Percentiles rank a stretch among this genome's conserved stretches.
These are phyloP conservation scores for Aspergillus intermedius DNA, from an alignment of 2,329 filamentous ascomycete genomes.

Conservation along the genomic window DNA sequence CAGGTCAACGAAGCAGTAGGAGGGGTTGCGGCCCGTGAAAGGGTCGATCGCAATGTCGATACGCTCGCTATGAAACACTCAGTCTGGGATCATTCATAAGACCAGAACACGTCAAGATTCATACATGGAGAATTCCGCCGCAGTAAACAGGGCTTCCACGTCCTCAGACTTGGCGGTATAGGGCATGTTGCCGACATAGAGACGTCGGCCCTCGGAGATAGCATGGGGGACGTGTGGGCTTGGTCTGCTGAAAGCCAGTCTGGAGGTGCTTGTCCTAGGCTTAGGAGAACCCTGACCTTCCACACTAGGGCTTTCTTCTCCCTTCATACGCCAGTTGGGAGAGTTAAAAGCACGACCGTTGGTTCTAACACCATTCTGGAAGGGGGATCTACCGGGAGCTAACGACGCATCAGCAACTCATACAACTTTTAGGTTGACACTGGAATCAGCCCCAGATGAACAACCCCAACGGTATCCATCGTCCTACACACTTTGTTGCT, in stretches of 20 bases:
- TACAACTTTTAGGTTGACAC: slow-evolving; percentile 2
- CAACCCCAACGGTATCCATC: slow-evolving; percentile 8
- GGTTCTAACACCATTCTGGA: slow-evolving; percentile 28
- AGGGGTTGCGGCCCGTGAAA: slow-evolving; percentile 62
- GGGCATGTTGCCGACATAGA: slow-evolving; percentile 52
- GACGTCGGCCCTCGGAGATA: slow-evolving; percentile 37
- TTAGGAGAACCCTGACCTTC: slow-evolving; percentile 21
- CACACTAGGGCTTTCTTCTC: slow-evolving; percentile 28
- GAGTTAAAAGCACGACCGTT: slow-evolving; percentile 35
- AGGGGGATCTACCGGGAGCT: slow-evolving; percentile 25
- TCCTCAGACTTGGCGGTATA: slow-evolving; percentile 49
- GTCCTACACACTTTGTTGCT: slow-evolving; percentile 29
- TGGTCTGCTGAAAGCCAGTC: slow-evolving; percentile 24
- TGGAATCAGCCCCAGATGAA: slow-evolving; percentile 12
- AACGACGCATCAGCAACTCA: slow-evolving; percentile 13
- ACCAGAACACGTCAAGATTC: slow-evolving; percentile 4
- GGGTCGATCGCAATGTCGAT: slow-evolving; percentile 65
- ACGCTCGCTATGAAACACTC: slow-evolving; percentile 40
- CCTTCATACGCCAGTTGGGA: slow-evolving; percentile 37
- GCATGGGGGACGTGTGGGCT: slow-evolving; percentile 29
- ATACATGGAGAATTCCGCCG: slow-evolving; percentile 33
- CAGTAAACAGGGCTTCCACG: slow-evolving; percentile 43
- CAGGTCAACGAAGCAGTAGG: slow-evolving; percentile 70
- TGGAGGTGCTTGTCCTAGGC: slow-evolving; percentile 23
- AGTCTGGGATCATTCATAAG: slow-evolving; percentile 8